A percentile compares a stretch with the other conserved stretches of the same genome.
phyloP scores from a whole-genome alignment of 1,139 yeast species.

The Protomyces inundatus region DNA sequence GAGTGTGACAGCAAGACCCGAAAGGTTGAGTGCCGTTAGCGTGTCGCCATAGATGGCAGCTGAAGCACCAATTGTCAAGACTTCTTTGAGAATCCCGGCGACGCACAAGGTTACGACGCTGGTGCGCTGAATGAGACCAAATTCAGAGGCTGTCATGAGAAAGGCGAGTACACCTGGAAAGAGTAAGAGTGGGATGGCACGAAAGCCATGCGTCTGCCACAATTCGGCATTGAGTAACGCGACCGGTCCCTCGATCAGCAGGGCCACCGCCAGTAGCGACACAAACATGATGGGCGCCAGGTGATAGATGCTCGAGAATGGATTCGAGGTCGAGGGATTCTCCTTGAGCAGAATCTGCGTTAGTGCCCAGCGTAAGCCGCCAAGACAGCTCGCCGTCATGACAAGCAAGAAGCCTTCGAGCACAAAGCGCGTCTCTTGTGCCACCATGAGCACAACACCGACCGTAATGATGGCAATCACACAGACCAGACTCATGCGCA shows the following conservation, averaged over 20 bases:
- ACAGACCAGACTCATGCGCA: slow-evolving; percentile 57
- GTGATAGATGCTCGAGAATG: slow-evolving; percentile 75
- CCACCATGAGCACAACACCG: slow-evolving; percentile 86
- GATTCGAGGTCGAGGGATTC: slow-evolving; percentile 59
- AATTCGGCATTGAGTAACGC: slow-evolving; percentile 51
- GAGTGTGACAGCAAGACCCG: slow-evolving; percentile 76
- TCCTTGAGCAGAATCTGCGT: slow-evolving; percentile 73
- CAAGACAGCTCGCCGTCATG: slow-evolving; percentile 67
- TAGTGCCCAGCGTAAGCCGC: slow-evolving; percentile 92
- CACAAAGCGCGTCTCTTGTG: slow-evolving; percentile 43
- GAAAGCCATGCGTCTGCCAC: slow-evolving; percentile 51
- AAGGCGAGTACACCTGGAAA: slow-evolving; percentile 86
- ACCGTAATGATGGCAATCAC: slow-evolving; percentile 72
- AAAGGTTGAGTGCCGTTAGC: slow-evolving; percentile 57
- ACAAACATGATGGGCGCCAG: slow-evolving; percentile 78
- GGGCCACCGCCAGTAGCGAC: slow-evolving; percentile 56
- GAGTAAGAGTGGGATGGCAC: slow-evolving; percentile 55
- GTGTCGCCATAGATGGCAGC: slow-evolving; percentile 69
- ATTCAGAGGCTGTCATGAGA: slow-evolving; percentile 85
- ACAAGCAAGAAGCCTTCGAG: slow-evolving; percentile 52
- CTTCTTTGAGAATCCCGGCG: slow-evolving; percentile 89
- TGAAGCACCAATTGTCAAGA: slow-evolving; percentile 70
- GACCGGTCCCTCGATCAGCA: slow-evolving; percentile 59
- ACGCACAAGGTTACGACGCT: slow-evolving; percentile 80
- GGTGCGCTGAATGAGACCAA: slow-evolving; percentile 71